Evolutionary conservation across 2,329 filamentous ascomycete genomes (phyloP).

Genomic region (Chalaropsis thielavioides): DNA sequence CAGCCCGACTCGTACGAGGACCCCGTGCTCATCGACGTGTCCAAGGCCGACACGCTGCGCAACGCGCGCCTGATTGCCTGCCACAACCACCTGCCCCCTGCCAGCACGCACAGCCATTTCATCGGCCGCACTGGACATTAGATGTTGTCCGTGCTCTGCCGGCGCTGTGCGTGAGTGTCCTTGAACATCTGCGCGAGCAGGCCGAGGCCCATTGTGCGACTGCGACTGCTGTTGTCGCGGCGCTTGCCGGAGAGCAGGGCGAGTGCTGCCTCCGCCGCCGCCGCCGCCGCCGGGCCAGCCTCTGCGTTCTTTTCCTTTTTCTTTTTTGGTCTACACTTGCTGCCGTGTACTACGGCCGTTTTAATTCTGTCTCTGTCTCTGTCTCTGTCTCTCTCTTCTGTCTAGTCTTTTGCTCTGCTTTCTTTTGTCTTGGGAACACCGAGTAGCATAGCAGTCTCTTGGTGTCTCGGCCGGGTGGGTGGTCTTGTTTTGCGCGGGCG

Average conservation of each 20-base stretch:
- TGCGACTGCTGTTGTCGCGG: neutral
- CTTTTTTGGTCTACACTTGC: neutral
- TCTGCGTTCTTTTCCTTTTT: neutral
- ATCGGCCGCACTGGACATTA: slow-evolving; percentile 12
- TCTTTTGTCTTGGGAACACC: neutral
- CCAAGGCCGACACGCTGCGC: slow-evolving; percentile 37
- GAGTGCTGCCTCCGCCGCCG: too few relatives aligned
- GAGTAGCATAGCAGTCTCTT: neutral
- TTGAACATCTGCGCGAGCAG: neutral
- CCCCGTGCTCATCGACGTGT: slow-evolving; percentile 40
- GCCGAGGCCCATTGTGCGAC: neutral
- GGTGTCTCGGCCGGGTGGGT: neutral
- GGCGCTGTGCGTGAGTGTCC: neutral
- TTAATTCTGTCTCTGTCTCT: neutral
- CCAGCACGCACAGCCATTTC: slow-evolving; percentile 34
- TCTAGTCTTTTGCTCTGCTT: neutral
- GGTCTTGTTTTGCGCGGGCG: neutral
- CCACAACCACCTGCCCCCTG: slow-evolving; percentile 42
- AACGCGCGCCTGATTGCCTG: slow-evolving; percentile 40
- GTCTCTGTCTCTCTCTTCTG: neutral
- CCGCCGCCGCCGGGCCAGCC: neutral
- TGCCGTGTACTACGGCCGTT: neutral
- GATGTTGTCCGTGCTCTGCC: neutral
- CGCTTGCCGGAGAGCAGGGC: too few relatives aligned
- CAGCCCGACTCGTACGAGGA: slow-evolving; percentile 57